These are phyloP conservation scores for Neurospora terricola DNA, from an alignment of 495 filamentous ascomycete genomes.

Conservation along the genomic window DNA sequence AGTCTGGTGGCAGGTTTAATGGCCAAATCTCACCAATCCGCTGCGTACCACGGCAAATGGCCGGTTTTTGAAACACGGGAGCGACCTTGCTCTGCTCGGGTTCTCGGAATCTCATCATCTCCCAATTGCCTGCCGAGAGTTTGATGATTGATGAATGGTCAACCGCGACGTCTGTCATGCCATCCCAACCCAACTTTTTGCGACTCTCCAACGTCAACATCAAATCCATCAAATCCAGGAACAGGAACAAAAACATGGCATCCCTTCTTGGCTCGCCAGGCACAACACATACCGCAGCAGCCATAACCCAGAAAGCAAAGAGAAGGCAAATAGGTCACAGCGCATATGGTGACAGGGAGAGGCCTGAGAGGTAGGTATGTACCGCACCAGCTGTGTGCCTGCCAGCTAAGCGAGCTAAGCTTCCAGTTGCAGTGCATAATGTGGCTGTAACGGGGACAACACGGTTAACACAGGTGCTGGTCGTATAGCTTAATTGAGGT, in stretches of 20 bases:
- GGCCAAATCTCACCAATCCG: neutral
- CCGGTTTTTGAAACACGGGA: slow-evolving; percentile 13
- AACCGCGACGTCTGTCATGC: neutral
- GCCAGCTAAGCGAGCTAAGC: neutral
- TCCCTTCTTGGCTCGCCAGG: neutral
- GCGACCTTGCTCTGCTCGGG: neutral
- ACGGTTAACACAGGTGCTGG: too few relatives aligned
- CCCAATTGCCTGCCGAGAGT: neutral
- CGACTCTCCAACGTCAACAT: neutral
- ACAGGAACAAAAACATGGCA: neutral
- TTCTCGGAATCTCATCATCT: neutral
- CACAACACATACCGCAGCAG: neutral
- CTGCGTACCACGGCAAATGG: slow-evolving; percentile 9
- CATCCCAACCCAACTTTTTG: neutral
- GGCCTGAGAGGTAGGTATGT: too few relatives aligned
- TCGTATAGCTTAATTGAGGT: too few relatives aligned
- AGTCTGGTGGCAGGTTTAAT: neutral
- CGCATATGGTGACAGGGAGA: neutral
- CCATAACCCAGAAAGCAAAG: neutral
- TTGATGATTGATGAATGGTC: neutral
- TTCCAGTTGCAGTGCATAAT: neutral
- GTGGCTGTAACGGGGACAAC: neutral
- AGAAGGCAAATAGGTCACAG: neutral
- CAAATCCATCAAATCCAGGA: neutral
- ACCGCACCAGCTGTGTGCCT: neutral